Evolutionary conservation across 257 asterid species (phyloP), one percentile per base, ranked within the genome.

Genomic region (Leonotis leonurus): DNA sequence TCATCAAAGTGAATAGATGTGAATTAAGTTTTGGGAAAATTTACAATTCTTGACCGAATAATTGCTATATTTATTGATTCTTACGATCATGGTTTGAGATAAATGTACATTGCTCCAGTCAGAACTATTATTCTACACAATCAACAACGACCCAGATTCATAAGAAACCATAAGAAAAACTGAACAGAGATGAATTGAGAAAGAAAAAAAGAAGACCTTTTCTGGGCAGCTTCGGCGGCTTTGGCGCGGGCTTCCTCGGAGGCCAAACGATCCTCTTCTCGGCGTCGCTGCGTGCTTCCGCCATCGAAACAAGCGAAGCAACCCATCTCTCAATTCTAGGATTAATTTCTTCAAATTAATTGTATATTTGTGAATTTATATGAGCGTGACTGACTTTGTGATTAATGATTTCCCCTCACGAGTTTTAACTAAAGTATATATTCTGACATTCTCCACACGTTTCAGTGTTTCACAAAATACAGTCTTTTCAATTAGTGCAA

Each of bases 201-300:
- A 21, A 9, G 5, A 10, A n/a, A 10, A 22, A 17, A 25, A 45
- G 3, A 36, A 12, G 56, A 66, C 97, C 98, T 88, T 81, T 78
- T 84, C 67, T 86, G 85, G 56, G 98, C 98, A 57, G 98, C 98
- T 77, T 84, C 97, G 26, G 95, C 96, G 67, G 96, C 95, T 69
- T 53, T 88, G 0, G 83, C 76, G 11, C 95, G 92, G 61, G 95
- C 98, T 77, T 84, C 90, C 69, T 75, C 79, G 37, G 97, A 88
- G 51, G 94, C 96, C 64, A 88, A 69, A 36, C 83, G 89, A 13
- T 91, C 98, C 78, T 83, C 86, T 60, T 86, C 97, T 66, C 75
- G 89, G 54, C 85, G 80, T 67, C 66, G 86, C 67, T 79, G 77
- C 63, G 76, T 86, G 76, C 77, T 78, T 71, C 90, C 98, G 51